Evolutionary conservation across 169 alveolate species (phyloP), one percentile per base, ranked within the genome.

Genomic region (Cyclospora cayetanensis): DNA sequence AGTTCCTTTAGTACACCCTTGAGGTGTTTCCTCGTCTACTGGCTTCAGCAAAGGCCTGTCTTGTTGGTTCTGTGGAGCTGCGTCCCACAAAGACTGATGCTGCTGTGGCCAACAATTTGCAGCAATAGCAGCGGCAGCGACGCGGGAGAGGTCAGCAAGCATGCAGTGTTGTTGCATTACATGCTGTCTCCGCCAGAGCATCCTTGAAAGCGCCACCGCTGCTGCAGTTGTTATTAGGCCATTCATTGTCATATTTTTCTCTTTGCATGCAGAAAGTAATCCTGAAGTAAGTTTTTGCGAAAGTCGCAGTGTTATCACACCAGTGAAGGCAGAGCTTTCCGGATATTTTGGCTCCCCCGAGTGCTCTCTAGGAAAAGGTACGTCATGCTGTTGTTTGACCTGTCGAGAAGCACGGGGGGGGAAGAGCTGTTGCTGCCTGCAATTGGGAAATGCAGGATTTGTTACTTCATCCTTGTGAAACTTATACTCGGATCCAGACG

Each of bases 151-250:
- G 20, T 77, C 70, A 3, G 88, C 88, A 37, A 77, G 88, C 72
- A 77, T 22, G 88, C 88, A 12, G 50, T 77, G 88, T 20, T 77
- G 88, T 39, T 89, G 70, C 80, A 89, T 31, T 18, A 89, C 89
- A 1, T 72, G 52, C 18, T 55, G 34, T 31, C 93, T 50, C 37
- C 84, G 1, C 93, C 93, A 89, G n/a, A 89, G 80, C 93, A 89
- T 42, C 53, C 82, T 72, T 7, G 93, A 89, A 7, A 89, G 80
- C 2, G 93, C 93, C 4, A 74, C 82, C 2, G 93, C 77, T 22
- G 93, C 93, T 3, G 93, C 74, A 15, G 87, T 63, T 29, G 84
- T 74, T 29, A 89, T 65, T 5, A 89, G 72, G 41, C 93, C 93
- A 27, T 89, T 46, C 77, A 89, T 53, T 0, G 88, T 72, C 72